Base-by-base conservation (phyloP, 23 red algal species). In the Agarophyton chilense region DNA sequence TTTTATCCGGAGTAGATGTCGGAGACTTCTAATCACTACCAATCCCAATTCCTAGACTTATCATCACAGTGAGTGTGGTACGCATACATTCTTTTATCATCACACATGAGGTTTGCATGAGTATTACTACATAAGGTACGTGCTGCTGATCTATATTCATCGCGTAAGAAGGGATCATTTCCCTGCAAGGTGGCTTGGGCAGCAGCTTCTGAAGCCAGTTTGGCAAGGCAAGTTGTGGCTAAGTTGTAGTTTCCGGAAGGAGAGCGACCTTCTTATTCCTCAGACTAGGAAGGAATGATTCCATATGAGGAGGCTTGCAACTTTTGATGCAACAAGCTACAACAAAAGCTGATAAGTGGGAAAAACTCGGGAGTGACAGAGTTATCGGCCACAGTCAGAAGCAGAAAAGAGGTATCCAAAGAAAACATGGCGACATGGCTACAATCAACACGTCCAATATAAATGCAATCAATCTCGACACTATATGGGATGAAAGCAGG, bases 251-350 rank as follows among this genome's bases (percentile, higher is more conserved):
- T 24, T 7, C 90, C 90, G 16, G 90, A 71, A 25, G 40, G 52
- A 84, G 86, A 93, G 22, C 90, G 61, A n/a, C 90, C 90, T 55
- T 93, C 90, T 46, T 86, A 50, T 42, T 93, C 90, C 42, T 93
- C 90, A 45, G 53, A 67, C 49, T 93, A 40, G 4, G 78, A 68
- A 1, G 39, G 16, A 34, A 93, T 55, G 18, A 84, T 39, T 19
- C 90, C 90, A 18, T 72, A 31, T 29, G 40, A 8, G 32, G 52
- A 78, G 34, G 22, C 18, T 5, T 28, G 51, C 32, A 65, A 46
- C 51, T 72, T 63, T 0, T 64, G 28, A 40, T 52, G 68, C 86
- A 90, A 24, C 17, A 79, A 34, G 53, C 61, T 28, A 26, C 73
- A 78, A 21, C 47, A 45, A 50, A 68, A 68, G 38, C 57, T 51